Evolutionary conservation across 1,284 basidiomycete genomes (phyloP).

Genomic region (Wallemia hederae): DNA sequence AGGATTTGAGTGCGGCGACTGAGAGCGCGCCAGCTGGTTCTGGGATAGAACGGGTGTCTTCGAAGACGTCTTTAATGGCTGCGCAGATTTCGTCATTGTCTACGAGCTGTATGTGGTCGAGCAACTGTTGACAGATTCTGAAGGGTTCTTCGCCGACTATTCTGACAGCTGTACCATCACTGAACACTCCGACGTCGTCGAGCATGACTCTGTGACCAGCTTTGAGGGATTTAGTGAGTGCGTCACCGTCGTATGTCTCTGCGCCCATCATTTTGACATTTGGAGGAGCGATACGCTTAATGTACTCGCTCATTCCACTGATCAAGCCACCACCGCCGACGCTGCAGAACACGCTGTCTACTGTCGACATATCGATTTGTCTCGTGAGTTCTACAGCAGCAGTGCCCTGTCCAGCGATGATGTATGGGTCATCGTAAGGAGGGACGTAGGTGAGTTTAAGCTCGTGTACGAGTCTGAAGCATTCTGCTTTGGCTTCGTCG

Average conservation of each 20-base stretch:
- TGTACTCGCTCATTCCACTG: conserved; percentile 65
- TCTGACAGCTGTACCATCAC: conserved; percentile 96
- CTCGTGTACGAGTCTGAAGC: conserved; percentile 43
- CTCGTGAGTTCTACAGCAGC: conserved; percentile 80
- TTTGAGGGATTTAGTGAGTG: conserved; percentile 51
- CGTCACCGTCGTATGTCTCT: conserved; percentile 88
- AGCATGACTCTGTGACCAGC: conserved; percentile 53
- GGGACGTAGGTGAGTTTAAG: conserved; percentile 75
- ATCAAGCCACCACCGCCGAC: conserved; percentile 82
- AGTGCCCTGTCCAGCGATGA: conserved; percentile 94
- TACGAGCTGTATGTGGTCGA: conserved; percentile 64
- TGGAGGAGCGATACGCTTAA: conserved; percentile 75
- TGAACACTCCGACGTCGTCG: conserved; percentile 78
- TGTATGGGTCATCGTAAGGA: conserved; percentile 85
- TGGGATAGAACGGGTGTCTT: conserved; percentile 85
- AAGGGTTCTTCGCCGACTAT: conserved; percentile 86
- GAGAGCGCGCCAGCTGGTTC: conserved; percentile 92
- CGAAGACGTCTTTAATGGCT: conserved; percentile 94
- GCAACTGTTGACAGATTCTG: conserved; percentile 52
- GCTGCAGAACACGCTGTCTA: conserved; percentile 68
- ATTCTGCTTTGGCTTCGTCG: conserved; percentile 87
- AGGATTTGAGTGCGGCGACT: conserved; percentile 68
- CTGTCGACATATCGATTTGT: conserved; percentile 39
- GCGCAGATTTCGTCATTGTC: conserved; percentile 95
- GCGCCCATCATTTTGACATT: conserved; percentile 57